Conservation (phyloP, 306 rosid species). For the Biancaea sappan region DNA sequence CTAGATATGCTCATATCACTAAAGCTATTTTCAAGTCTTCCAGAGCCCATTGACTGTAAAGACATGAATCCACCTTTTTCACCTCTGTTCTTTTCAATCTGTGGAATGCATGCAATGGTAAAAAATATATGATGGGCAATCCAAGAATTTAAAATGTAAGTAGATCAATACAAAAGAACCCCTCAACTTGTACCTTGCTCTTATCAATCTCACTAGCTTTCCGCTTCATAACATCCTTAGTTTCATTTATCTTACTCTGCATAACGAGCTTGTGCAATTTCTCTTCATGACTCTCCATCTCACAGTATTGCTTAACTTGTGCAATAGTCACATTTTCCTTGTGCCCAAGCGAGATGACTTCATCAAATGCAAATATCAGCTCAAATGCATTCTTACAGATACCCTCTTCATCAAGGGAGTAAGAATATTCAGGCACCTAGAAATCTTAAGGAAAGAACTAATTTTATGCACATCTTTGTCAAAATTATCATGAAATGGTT, state of each 20-base stretch:
- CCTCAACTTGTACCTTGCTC: slow-evolving; percentile 78
- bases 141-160: not conserved
- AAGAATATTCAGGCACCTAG: slow-evolving; percentile 92
- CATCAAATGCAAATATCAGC: slow-evolving; percentile 95
- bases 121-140: not conserved
- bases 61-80: slow-evolving; percentile 88
- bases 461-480: not conserved
- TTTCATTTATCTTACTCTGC: slow-evolving; percentile 96
- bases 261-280: slow-evolving; percentile 87
- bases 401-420: slow-evolving; percentile 93
- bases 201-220: slow-evolving; percentile 99
- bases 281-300: slow-evolving; percentile 99
- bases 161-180: not conserved
- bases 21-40: slow-evolving; percentile 81
- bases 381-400: slow-evolving; percentile 85
- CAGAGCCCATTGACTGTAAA: slow-evolving; percentile 86
- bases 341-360: slow-evolving; percentile 94
- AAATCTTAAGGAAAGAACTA: slow-evolving; percentile 52
- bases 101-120: slow-evolving; percentile 36
- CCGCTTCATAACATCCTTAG: slow-evolving; percentile 95
- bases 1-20: slow-evolving; percentile 78
- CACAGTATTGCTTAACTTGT: slow-evolving; percentile 90
- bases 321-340: slow-evolving; percentile 86
- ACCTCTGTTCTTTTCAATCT: slow-evolving; percentile 91
- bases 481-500: not conserved